Base-by-base conservation (phyloP, 1,284 basidiomycete genomes). In the Ganoderma resinaceum region DNA sequence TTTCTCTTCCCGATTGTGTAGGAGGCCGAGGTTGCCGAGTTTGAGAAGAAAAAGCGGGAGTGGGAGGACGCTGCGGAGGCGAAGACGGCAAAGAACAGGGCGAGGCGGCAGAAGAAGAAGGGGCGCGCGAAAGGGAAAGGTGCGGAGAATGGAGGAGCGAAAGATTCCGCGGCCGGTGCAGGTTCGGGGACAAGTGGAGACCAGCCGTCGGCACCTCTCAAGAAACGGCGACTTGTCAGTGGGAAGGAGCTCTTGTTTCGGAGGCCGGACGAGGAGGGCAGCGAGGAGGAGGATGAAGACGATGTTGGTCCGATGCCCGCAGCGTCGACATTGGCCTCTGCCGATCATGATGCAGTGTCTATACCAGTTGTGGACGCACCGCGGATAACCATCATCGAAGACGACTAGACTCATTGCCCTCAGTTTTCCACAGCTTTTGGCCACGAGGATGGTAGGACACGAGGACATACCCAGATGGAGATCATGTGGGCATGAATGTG, bases 41-140 rank as follows among this genome's bases (percentile, higher is more conserved):
- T 95, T 74, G 87, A 90, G 72, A 83, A 81, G 38, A 89, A 89
- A 71, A 88, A 90, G 76, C 84, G 83, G 43, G 89, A 89, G 69
- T 83, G 89, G 63, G 89, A 93, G 67, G 87, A 87, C 33, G 80
- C 82, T 12, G 88, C 93, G 1, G 91, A 97, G 59, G 89, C 91
- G 3, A 97, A 96, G 83, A 97, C 96, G 0, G 91, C 94, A 16
- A 98, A 96, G 82, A 98, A 98, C 78, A 87, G 96, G 20, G 92
- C 94, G 12, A 97, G 94, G 78, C 84, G 96, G 61, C 92, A 91
- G 80, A 97, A 96, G 85, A 95, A 95, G 85, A 98, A 96, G 79
- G 90, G 86, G 72, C 86, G 84, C 60, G 82, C 83, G 76, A 90
- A 88, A 70, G 77, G 70, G 26, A 78, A 78, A 57, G 76, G 66